Conservation (phyloP, 2,329 filamentous ascomycete genomes). For the Phaeosphaeriaceae sp. region DNA sequence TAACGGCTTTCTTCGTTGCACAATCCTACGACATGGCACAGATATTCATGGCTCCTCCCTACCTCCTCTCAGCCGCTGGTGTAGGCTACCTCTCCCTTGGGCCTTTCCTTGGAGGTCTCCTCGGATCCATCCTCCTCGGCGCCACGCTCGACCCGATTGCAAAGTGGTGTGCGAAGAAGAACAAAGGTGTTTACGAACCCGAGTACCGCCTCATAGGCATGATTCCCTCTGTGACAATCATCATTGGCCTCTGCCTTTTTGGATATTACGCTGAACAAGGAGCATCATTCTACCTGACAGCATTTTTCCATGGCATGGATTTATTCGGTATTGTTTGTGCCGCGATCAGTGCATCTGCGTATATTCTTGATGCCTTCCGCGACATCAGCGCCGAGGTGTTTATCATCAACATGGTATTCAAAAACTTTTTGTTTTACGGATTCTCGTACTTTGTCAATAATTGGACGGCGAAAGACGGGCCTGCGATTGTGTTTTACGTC, state of each 20-base stretch:
- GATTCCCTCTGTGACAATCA: conserved; percentile 41
- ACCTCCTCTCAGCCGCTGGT: conserved; percentile 49
- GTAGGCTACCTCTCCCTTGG: conserved; percentile 54
- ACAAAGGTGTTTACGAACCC: conserved; percentile 61
- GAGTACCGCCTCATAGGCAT: conserved; percentile 56
- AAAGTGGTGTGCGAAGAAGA: conserved; percentile 55
- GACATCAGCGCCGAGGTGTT: conserved; percentile 53
- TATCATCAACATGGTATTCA: conserved; percentile 53
- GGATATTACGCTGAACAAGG: conserved; percentile 41
- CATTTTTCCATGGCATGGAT: conserved; percentile 43
- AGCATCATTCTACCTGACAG: conserved; percentile 35
- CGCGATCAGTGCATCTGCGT: conserved; percentile 41
- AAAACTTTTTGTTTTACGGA: conserved; percentile 54
- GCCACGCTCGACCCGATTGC: conserved; percentile 47
- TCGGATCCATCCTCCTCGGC: conserved; percentile 22
- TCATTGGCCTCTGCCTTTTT: conserved; percentile 50
- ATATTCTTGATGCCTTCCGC: conserved; percentile 50
- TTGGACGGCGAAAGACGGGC: conserved; percentile 47
- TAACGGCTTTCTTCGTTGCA: conserved; percentile 53
- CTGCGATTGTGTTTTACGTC: conserved; percentile 47
- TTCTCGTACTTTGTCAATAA: conserved; percentile 54
- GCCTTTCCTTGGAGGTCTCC: conserved; percentile 50
- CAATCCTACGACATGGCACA: conserved; percentile 53
- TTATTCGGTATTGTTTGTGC: conserved; percentile 44
- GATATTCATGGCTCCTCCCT: conserved; percentile 58